These are phyloP conservation scores for Beta macrorhiza DNA, from an alignment of 179 eudicot species.

Conservation along the genomic window DNA sequence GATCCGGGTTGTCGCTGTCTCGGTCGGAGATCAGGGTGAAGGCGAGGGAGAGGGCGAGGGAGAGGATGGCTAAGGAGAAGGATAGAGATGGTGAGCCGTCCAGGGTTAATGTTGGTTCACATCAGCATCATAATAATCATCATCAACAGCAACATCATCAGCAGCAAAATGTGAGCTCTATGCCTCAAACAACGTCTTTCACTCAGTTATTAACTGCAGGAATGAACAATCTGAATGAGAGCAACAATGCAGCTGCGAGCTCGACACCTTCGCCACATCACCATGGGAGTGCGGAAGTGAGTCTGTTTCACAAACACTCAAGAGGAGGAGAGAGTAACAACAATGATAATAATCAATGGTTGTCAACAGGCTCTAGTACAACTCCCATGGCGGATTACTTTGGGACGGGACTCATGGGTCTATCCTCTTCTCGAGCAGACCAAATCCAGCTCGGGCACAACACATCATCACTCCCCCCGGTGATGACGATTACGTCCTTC, in stretches of 20 bases:
- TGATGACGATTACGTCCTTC: conserved; percentile 45
- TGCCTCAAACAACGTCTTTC: conserved; percentile 58
- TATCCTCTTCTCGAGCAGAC: conserved; percentile 11
- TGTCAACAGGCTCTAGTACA: conserved; percentile 28
- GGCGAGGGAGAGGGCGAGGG: conserved; percentile 79
- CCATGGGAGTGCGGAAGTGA: conserved; percentile 5
- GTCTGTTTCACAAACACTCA: conserved; percentile 19
- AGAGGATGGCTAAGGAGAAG: conserved; percentile 65
- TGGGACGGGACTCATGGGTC: conserved; percentile 36
- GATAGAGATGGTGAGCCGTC: conserved; percentile 43
- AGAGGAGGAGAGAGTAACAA: not conserved
- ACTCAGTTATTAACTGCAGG: conserved; percentile 77
- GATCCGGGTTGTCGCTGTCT: conserved; percentile 68
- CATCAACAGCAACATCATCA: not conserved
- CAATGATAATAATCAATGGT: conserved; percentile 23
- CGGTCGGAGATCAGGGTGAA: conserved; percentile 63
- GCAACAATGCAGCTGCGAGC: conserved; percentile 14
- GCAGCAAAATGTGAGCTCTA: conserved; percentile 27
- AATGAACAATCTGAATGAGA: conserved; percentile 31
- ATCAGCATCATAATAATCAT: not conserved
- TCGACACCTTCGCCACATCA: conserved; percentile 25
- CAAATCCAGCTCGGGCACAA: conserved; percentile 41
- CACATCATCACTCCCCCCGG: conserved; percentile 30
- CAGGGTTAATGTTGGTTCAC: conserved; percentile 11
- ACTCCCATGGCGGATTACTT: conserved; percentile 64